Evolutionary conservation across 1,284 basidiomycete species (phyloP), one percentile per base, ranked within the genome.

Genomic region (Apiotrichum akiyoshidainum): DNA sequence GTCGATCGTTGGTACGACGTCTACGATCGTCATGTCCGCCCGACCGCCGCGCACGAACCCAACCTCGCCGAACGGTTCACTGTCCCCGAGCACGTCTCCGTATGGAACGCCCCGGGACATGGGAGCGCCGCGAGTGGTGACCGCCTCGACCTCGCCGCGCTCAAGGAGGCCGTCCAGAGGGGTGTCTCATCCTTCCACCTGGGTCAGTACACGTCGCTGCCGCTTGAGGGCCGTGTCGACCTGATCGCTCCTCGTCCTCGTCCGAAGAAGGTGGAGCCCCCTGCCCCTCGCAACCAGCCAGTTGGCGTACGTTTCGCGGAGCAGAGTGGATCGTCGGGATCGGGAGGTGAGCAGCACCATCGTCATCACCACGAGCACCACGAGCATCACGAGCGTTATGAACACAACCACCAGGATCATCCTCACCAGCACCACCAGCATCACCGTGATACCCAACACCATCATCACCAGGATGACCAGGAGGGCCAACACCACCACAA

Each of bases 1-100:
- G 83, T 96, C 19, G 87, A 93, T 70, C 85, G 87, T 42, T 99
- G 94, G 94, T 95, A 86, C 76, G 83, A 85, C 51, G 86, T 94
- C 17, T 98, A 95, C 70, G 92, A 96, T 78, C 84, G 81, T 44
- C 84, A 94, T 74, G 90, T 90, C 72, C 89, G 91, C 44, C 75
- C 77, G 13, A 70, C 77, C 3, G 67, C 71, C 26, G 75, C 71
- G 4, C 68, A 71, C 37, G 68, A 71, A 5, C 73, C 79, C 16
- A 78, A 80, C 48, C 54, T 72, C n/a, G 69, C 65, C 44, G 71
- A 62, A 63, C 70, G 83, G 16, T 92, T 92, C 73, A 83, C 86
- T 55, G 83, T 87, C 19, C 83, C 83, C 61, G 83, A 83, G 52
- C 90, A 89, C 72, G 77, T 84, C 41, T 83, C 90, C 14, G 86